Evolutionary conservation across 2,329 filamentous ascomycete species (phyloP).

Genomic region (Botryotinia globosa): DNA sequence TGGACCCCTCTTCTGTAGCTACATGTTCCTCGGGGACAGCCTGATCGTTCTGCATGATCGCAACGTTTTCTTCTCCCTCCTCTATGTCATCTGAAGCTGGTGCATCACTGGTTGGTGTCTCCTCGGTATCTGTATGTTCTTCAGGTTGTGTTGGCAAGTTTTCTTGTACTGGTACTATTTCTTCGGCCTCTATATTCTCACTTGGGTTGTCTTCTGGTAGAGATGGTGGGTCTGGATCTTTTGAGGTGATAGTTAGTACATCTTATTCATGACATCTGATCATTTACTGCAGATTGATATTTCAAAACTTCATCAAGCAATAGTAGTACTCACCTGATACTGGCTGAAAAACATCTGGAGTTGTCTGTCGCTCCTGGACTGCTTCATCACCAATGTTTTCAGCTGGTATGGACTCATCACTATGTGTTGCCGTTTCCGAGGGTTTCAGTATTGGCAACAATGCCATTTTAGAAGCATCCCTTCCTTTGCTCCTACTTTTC

Average conservation of each 20-base stretch:
- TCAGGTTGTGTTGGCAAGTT: background rate
- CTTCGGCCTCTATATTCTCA: background rate
- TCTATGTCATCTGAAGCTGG: background rate
- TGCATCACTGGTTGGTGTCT: background rate
- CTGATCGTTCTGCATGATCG: background rate
- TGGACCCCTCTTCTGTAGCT: background rate
- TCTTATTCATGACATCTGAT: background rate
- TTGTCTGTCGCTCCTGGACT: background rate
- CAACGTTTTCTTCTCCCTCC: background rate
- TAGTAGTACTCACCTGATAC: background rate
- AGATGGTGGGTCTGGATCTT: background rate
- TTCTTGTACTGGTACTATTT: background rate
- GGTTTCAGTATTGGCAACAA: background rate
- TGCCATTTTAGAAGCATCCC: slow-evolving; percentile 16
- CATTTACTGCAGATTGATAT: background rate
- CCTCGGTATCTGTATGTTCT: background rate
- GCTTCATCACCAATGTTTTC: background rate
- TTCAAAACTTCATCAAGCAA: background rate
- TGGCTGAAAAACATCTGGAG: background rate
- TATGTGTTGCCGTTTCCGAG: background rate
- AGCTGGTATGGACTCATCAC: background rate
- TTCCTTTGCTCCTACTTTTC: slow-evolving; percentile 17
- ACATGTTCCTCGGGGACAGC: background rate
- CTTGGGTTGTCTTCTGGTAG: background rate
- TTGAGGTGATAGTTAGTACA: background rate